phyloP scores from a whole-genome alignment of 768 basidiomycete genomes.

The Amanita brunnescens region DNA sequence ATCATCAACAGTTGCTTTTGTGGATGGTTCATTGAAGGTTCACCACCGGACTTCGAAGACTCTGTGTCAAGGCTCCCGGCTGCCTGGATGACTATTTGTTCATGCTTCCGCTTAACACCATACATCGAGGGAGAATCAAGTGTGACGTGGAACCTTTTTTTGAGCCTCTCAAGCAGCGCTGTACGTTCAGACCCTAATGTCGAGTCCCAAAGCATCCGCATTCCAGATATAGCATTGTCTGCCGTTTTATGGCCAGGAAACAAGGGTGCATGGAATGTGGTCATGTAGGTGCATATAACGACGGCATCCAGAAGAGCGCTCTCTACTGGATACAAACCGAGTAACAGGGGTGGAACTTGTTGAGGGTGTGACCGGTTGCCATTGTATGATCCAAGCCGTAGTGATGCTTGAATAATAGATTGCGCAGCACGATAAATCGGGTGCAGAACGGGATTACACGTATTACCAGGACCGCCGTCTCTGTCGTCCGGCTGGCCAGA shows the following conservation, averaged over 20 bases:
- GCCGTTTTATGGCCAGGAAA: constrained; percentile 8
- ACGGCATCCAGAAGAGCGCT: constrained; percentile 60
- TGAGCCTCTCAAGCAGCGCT: constrained; percentile 1
- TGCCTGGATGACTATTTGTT: not conserved
- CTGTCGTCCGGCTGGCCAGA: not conserved
- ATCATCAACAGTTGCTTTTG: no score
- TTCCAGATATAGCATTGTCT: constrained; percentile 18
- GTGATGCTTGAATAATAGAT: constrained; percentile 45
- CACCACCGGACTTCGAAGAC: not conserved
- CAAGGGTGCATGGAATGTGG: constrained; percentile 22
- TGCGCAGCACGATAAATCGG: constrained; percentile 62
- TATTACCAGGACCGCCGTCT: constrained; percentile 14
- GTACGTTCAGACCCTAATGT: constrained; percentile 14
- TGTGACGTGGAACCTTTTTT: not conserved
- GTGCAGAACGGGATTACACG: constrained; percentile 44
- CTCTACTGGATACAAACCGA: constrained; percentile 34
- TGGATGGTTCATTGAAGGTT: not conserved
- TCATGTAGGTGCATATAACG: constrained; percentile 54
- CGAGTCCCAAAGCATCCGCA: constrained; percentile 18
- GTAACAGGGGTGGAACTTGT: constrained; percentile 11
- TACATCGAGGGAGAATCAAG: constrained; percentile 3
- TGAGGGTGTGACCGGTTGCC: constrained; percentile 3
- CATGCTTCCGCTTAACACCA: constrained; percentile 7
- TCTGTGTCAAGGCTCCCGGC: not conserved
- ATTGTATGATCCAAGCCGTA: constrained; percentile 22